Evolutionary conservation across 345 rosid species (phyloP), one percentile per base, ranked within the genome.

Genomic region (Psidium friedrichsthalianum): DNA sequence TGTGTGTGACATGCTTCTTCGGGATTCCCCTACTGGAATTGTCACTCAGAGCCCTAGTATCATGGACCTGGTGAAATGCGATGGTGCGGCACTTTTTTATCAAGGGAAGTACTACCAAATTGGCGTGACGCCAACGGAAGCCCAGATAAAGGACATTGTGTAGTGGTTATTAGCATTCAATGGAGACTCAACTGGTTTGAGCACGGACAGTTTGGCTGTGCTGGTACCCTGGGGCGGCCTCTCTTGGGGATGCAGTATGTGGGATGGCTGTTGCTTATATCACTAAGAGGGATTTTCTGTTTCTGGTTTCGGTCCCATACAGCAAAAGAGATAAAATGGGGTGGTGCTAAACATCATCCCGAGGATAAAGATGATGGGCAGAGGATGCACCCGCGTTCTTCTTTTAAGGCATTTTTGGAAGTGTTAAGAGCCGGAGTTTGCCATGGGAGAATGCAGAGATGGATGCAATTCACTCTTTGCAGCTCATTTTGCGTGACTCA

Each of bases 401-500:
- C 99, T 22, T 98, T 98, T 91, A 92, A 95, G 94, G 98, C 99
- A 47, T 98, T 98, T 88, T 91, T 98, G 83, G 99, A 96, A 92
- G 99, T 98, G 90, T 94, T 58, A 98, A 95, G 92, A 95, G 98
- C 84, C 94, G 96, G 42, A 94, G 99, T 90, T 91, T 92, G 89
- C 98, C 96, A 21, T 95, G 98, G 99, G 99, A 98, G 88, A 92
- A 92, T 85, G 97, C 98, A 25, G 99, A 98, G 91, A 95, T 98
- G 99, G 99, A 98, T 89, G 99, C 99, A 32, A 96, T 98, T 86
- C 99, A 96, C 87, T 96, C 99, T n/a, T 88, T 96, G 89, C 99
- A 96, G 93, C 96, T 98, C 84, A 98, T 98, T 89, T 85, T 98
- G 85, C 92, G 99, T 83, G 99, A 98, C 89, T 94, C 98, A 20